Percentiles rank a stretch among this genome's conserved stretches.
Conservation (phyloP, 1,284 basidiomycete genomes). For the Tylopilus sp. region DNA sequence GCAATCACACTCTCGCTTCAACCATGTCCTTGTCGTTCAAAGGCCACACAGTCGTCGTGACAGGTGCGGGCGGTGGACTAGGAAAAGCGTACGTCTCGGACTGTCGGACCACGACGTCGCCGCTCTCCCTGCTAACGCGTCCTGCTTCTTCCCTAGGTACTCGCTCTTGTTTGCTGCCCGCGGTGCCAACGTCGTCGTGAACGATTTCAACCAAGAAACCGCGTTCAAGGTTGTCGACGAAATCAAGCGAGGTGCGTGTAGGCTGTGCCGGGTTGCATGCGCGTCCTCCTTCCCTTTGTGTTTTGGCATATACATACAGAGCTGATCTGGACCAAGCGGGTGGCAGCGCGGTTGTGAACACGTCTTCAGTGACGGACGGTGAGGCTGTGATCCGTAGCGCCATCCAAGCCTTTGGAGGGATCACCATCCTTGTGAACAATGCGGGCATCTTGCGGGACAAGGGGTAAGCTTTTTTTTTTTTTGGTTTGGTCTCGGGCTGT, state of each 20-base stretch:
- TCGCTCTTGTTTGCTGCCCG: slow-evolving; percentile 86
- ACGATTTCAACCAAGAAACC: slow-evolving; percentile 87
- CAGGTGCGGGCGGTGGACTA: slow-evolving; percentile 94
- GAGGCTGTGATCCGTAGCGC: slow-evolving; percentile 85
- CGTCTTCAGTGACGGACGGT: slow-evolving; percentile 88
- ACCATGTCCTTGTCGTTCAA: slow-evolving; percentile 70
- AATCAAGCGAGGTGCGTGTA: slow-evolving; percentile 70
- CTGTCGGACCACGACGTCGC: not conserved
- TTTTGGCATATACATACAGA: too few relatives aligned
- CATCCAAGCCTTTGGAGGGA: slow-evolving; percentile 80
- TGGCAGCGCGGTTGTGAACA: slow-evolving; percentile 84
- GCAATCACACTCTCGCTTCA: not conserved
- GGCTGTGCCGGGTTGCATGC: not conserved
- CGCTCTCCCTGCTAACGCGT: not conserved
- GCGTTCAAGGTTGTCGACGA: slow-evolving; percentile 93
- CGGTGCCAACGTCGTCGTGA: slow-evolving; percentile 93
- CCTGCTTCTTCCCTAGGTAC: slow-evolving; percentile 57
- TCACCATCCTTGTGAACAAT: slow-evolving; percentile 92
- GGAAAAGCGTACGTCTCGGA: slow-evolving; percentile 72
- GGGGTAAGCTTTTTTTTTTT: slow-evolving; percentile 46
- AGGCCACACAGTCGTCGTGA: slow-evolving; percentile 90
- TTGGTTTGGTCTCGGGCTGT: not conserved
- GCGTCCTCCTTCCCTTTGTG: too few relatives aligned
- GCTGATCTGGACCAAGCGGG: slow-evolving; percentile 51
- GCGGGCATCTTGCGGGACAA: slow-evolving; percentile 89